Percentiles rank a stretch among this genome's conserved stretches.
phyloP scores from a whole-genome alignment of 2,329 filamentous ascomycete genomes.

The Sporothrix brasiliensis region DNA sequence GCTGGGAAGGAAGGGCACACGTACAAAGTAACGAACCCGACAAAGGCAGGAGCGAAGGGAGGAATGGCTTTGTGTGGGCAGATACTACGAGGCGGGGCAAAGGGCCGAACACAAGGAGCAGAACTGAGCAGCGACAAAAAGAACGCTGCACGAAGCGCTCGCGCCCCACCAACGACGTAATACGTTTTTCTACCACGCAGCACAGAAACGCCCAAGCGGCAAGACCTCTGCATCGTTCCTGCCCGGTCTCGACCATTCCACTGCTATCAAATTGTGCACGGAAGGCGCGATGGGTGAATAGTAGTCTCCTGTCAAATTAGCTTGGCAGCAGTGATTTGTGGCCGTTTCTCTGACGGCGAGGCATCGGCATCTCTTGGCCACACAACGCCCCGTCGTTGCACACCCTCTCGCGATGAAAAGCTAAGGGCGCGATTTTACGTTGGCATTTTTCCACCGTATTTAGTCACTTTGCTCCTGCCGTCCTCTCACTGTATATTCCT shows the following conservation, averaged over 20 bases:
- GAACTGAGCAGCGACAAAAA: background rate
- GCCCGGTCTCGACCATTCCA: background rate
- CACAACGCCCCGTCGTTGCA: constrained; percentile 4
- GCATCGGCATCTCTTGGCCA: constrained; percentile 17
- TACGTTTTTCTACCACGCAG: constrained; percentile 11
- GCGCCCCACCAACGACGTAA: constrained; percentile 34
- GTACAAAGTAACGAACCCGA: background rate
- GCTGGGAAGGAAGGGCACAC: background rate
- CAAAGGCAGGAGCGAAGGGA: constrained; percentile 21
- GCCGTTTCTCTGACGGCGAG: background rate
- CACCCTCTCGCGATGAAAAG: background rate
- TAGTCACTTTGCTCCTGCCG: background rate
- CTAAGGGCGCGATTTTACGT: too few relatives aligned
- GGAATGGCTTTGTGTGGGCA: background rate
- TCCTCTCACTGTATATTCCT: constrained; percentile 1
- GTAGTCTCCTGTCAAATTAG: background rate
- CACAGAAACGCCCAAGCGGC: background rate
- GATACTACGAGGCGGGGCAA: constrained; percentile 29
- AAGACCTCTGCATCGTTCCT: constrained; percentile 13
- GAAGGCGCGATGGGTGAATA: background rate
- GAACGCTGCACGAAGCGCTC: constrained; percentile 2
- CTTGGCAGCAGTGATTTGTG: background rate
- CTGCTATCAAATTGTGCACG: background rate
- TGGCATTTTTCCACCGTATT: background rate
- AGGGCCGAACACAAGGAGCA: constrained; percentile 28